Evolutionary conservation across 2,329 filamentous ascomycete species (phyloP).

Genomic region (Pyrenophora tritici-repentis): DNA sequence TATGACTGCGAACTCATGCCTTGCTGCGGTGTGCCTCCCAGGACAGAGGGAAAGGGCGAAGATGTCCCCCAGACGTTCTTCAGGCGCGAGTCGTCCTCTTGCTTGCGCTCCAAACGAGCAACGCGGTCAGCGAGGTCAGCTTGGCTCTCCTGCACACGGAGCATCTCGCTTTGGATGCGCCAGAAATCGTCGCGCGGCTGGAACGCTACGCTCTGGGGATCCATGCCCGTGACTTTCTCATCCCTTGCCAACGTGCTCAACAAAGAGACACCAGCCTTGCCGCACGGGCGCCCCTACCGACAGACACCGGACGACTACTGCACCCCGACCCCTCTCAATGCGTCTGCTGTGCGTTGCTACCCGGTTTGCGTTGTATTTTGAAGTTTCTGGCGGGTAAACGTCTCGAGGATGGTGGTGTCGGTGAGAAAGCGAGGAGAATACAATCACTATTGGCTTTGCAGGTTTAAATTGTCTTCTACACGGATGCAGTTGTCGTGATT

Average conservation of each 20-base stretch:
- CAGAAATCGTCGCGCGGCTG: constrained; percentile 68
- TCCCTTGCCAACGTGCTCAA: constrained; percentile 34
- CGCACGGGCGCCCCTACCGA: constrained; percentile 18
- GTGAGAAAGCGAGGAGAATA: not conserved
- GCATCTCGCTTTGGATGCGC: constrained; percentile 67
- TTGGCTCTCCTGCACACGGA: constrained; percentile 64
- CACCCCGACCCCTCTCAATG: constrained; percentile 11
- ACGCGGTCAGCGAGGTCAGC: constrained; percentile 66
- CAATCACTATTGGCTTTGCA: too few species aligned
- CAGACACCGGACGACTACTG: constrained; percentile 15
- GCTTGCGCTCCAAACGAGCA: constrained; percentile 63
- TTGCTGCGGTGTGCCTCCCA: constrained; percentile 84
- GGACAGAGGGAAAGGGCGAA: constrained; percentile 85
- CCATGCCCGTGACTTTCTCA: constrained; percentile 55
- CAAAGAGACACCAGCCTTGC: constrained; percentile 28
- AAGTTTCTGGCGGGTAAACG: not conserved
- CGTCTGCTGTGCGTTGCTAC: not conserved
- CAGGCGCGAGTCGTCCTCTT: constrained; percentile 66
- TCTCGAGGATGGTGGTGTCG: not conserved
- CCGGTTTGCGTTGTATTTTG: not conserved
- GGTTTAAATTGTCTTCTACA: too few species aligned
- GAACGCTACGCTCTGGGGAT: constrained; percentile 66
- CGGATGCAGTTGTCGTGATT: too few species aligned
- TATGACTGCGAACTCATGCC: constrained; percentile 59
- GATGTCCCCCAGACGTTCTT: constrained; percentile 86